phyloP scores from a whole-genome alignment of 1,284 basidiomycete genomes.

The Gymnopus androsaceus region DNA sequence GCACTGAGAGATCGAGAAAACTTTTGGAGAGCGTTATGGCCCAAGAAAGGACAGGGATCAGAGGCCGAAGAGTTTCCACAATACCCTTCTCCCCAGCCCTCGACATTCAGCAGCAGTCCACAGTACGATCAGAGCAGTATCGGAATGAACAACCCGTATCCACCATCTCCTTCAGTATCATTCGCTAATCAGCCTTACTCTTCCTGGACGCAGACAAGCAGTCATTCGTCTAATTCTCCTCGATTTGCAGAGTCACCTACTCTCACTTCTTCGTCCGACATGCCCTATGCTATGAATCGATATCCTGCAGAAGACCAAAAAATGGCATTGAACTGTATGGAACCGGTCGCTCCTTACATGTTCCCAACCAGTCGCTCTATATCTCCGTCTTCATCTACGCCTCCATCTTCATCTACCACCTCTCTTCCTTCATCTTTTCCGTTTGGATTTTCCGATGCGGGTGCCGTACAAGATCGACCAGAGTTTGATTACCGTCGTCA shows the following conservation, averaged over 20 bases:
- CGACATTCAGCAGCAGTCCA: slow-evolving; percentile 23
- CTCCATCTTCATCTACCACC: slow-evolving; percentile 64
- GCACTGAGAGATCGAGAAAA: slow-evolving; percentile 72
- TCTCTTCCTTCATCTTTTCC: slow-evolving; percentile 65
- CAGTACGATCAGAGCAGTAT: slow-evolving; percentile 43
- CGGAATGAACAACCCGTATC: slow-evolving; percentile 50
- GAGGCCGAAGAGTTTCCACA: slow-evolving; percentile 61
- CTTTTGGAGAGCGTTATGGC: slow-evolving; percentile 67
- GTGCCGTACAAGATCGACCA: slow-evolving; percentile 53
- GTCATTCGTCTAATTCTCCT: slow-evolving; percentile 54
- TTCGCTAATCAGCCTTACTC: not conserved
- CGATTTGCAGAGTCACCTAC: slow-evolving; percentile 58
- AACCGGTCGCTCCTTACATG: slow-evolving; percentile 57
- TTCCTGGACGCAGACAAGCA: slow-evolving; percentile 31
- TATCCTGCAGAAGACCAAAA: slow-evolving; percentile 69
- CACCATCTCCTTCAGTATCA: slow-evolving; percentile 24
- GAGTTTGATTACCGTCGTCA: slow-evolving; percentile 69
- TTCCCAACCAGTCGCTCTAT: slow-evolving; percentile 70
- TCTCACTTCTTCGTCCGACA: slow-evolving; percentile 52
- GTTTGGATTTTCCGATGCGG: slow-evolving; percentile 60
- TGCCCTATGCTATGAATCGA: slow-evolving; percentile 49
- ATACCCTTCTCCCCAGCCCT: slow-evolving; percentile 45
- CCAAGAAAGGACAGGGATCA: slow-evolving; percentile 53
- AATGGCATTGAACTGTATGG: slow-evolving; percentile 51
- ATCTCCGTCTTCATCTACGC: slow-evolving; percentile 69